phyloP scores from a whole-genome alignment of 768 basidiomycete genomes.

The Leccinum olivaceopallidum region DNA sequence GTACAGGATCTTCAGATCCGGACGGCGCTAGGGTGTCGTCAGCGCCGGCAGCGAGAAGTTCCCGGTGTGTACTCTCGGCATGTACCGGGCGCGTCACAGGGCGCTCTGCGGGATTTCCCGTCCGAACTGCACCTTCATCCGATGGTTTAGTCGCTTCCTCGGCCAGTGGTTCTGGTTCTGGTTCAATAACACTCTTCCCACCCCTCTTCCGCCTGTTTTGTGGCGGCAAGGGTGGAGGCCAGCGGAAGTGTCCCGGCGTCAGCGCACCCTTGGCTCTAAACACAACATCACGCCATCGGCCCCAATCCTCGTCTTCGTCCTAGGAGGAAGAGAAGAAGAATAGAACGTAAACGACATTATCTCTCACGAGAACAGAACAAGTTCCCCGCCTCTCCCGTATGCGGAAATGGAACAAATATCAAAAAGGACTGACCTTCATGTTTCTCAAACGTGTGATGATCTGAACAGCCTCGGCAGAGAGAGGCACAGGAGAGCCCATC shows the following conservation, averaged over 20 bases:
- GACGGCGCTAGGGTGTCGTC: background rate
- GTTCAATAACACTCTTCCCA: slow-evolving; percentile 32
- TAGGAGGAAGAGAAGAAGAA: slow-evolving; percentile 27
- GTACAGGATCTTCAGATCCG: background rate
- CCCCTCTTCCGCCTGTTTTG: slow-evolving; percentile 62
- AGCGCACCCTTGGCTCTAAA: slow-evolving; percentile 74
- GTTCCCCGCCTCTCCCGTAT: background rate
- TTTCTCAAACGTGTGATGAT: slow-evolving; percentile 80
- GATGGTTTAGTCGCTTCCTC: background rate
- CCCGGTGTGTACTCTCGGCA: background rate
- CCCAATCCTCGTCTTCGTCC: slow-evolving; percentile 90
- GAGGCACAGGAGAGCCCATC: slow-evolving; percentile 80
- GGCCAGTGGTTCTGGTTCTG: slow-evolving; percentile 17
- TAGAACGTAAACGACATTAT: slow-evolving; percentile 6
- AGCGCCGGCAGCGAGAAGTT: background rate
- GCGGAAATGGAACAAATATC: background rate
- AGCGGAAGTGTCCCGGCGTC: slow-evolving; percentile 30
- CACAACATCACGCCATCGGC: slow-evolving; percentile 83
- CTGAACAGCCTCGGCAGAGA: slow-evolving; percentile 73
- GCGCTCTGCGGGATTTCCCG: background rate
- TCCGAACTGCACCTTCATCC: background rate
- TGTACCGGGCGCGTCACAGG: background rate
- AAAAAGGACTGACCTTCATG: slow-evolving; percentile 60
- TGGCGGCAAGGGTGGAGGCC: slow-evolving; percentile 49
- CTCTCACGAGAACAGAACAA: background rate